These are phyloP conservation scores for Penicillium hordei DNA, from an alignment of 2,329 filamentous ascomycete species.

Conservation along the genomic window DNA sequence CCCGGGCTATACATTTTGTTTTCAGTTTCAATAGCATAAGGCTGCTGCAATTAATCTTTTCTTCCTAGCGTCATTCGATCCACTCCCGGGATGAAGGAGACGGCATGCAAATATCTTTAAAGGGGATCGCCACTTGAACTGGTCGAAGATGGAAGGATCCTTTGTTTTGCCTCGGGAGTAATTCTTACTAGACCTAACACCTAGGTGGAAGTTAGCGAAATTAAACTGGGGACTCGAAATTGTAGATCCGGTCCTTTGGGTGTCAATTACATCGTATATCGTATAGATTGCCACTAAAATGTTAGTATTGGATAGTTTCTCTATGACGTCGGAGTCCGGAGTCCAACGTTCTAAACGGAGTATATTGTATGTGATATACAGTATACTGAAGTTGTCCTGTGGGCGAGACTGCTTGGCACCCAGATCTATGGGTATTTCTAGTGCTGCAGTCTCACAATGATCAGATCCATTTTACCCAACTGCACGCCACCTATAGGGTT, in stretches of 20 bases:
- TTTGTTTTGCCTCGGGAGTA: neutral
- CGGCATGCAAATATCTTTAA: neutral
- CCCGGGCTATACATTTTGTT: neutral
- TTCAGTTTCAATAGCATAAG: slow-evolving; percentile 1
- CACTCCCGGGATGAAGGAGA: slow-evolving; percentile 6
- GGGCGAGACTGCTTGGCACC: neutral
- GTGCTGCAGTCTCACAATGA: neutral
- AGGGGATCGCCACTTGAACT: neutral
- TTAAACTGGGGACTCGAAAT: neutral
- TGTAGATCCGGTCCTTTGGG: neutral
- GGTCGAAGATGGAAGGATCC: neutral
- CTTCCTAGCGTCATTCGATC: slow-evolving; percentile 8
- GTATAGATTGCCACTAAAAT: neutral
- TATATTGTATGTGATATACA: neutral
- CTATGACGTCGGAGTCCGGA: neutral
- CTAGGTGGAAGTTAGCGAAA: neutral
- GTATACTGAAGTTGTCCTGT: neutral
- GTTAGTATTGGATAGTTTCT: neutral
- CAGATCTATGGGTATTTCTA: slow-evolving; percentile 6
- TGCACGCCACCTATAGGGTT: slow-evolving; percentile 4
- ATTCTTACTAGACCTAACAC: neutral
- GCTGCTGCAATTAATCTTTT: slow-evolving; percentile 1
- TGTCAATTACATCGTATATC: neutral
- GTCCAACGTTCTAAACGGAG: neutral
- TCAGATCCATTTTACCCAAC: neutral